Conservation (phyloP, 805 yeast genomes). For the Monosporozyma yasuniensis region DNA sequence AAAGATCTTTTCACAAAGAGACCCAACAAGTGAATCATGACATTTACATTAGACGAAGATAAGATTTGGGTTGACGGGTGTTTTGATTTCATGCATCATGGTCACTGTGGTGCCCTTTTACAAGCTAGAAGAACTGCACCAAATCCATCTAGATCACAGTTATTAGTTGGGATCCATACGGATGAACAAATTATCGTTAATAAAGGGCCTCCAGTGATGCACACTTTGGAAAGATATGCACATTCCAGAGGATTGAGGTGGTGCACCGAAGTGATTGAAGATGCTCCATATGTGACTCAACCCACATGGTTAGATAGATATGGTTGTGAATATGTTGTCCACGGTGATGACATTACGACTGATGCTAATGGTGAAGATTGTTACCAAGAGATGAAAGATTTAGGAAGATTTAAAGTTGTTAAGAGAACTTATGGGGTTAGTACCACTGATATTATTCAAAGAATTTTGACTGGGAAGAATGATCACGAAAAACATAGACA, state of each 20-base stretch:
- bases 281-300: constrained; percentile 86
- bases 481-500: background rate
- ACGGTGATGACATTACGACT: constrained; percentile 96
- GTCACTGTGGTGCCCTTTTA: constrained; percentile 93
- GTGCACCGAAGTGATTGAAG: constrained; percentile 60
- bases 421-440: constrained; percentile 89
- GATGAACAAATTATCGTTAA: constrained; percentile 77
- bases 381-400: constrained; percentile 71
- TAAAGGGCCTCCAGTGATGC: constrained; percentile 96
- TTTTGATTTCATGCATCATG: constrained; percentile 96
- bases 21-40: too few species aligned
- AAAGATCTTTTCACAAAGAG: too few species aligned
- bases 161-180: constrained; percentile 66
- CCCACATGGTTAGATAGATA: constrained; percentile 67
- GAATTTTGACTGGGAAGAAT: constrained; percentile 49
- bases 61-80: constrained; percentile 96
- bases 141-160: constrained; percentile 31
- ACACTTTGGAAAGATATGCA: constrained; percentile 60
- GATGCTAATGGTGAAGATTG: constrained; percentile 95
- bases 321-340: constrained; percentile 86
- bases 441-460: constrained; percentile 88
- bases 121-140: constrained; percentile 80
- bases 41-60: constrained; percentile 7
- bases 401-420: constrained; percentile 83
- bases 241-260: constrained; percentile 90